Base-by-base conservation (phyloP, 106 monocot species). In the Acorus gramineus region DNA sequence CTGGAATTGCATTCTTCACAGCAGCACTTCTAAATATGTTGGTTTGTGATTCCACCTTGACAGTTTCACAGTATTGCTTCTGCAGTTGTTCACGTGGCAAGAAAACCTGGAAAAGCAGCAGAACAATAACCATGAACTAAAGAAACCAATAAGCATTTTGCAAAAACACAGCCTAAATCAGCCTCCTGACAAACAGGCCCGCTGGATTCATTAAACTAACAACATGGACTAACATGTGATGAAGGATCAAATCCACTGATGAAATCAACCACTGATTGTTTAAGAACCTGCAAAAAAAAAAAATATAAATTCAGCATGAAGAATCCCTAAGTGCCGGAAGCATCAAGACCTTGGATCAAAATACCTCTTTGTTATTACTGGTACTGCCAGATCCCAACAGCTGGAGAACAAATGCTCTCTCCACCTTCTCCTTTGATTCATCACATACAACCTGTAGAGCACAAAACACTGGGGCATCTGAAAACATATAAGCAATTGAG, bases 181-280 rank as follows among this genome's bases (percentile, higher is more conserved):
- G 28, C 28, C 1, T 28, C 28, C 28, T 28, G 28, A 28, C 28
- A 28, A 28, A 28, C 28, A 28, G 28, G 28, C 28, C 28, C 1
- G 28, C 28, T 28, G 28, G 1, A 28, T 28, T 28, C 28, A 28
- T 28, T 28, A 28, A 28, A 28, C 28, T 28, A 28, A 28, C 28
- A 28, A 28, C 28, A 28, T 28, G 28, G 28, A 89, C 79, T 85
- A 65, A 93, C 93, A 73, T 79, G 69, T 48, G 71, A 73, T 66
- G 84, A 82, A 7, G 78, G 62, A 74, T 90, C 84, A 77, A 90
- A 96, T 49, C 77, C 82, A 64, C 90, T 81, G 49, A 81, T 80
- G 70, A 74, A 96, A 63, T 90, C 85, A 42, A 61, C 77, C 71
- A 77, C 73, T 55, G 90, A 77, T 57, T 80, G 84, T 69, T 81